A percentile compares a stretch with the other conserved stretches of the same genome.
Conservation (phyloP, 192 early-diverging fungal genomes). For the Coemansia brasiliensis region DNA sequence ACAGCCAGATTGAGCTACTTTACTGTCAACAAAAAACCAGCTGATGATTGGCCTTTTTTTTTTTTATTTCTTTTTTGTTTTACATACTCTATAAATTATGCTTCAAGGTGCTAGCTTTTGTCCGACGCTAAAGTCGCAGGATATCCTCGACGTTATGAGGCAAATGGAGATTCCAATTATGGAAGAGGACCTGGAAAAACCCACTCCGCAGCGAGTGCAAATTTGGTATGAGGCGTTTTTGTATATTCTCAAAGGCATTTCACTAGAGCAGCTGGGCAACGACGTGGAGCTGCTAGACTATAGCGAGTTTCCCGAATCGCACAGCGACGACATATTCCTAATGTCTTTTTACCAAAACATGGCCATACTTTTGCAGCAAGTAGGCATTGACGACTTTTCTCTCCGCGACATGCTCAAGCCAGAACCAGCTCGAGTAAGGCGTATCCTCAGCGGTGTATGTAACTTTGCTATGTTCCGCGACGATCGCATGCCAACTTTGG, state of each 20-base stretch:
- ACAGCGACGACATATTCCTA: slow-evolving; percentile 63
- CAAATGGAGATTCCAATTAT: slow-evolving; percentile 72
- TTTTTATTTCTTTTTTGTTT: slow-evolving; percentile 7
- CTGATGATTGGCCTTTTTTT: background rate
- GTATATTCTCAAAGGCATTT: slow-evolving; percentile 66
- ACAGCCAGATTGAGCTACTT: background rate
- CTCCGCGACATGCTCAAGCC: slow-evolving; percentile 81
- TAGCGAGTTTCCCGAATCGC: slow-evolving; percentile 59
- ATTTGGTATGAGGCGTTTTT: slow-evolving; percentile 72
- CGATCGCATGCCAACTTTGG: slow-evolving; percentile 65
- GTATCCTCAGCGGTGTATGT: slow-evolving; percentile 80
- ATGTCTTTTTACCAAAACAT: slow-evolving; percentile 68
- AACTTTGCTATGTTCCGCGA: slow-evolving; percentile 93
- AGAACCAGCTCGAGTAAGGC: slow-evolving; percentile 62
- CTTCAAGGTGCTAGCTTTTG: slow-evolving; percentile 56
- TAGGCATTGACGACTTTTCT: slow-evolving; percentile 75
- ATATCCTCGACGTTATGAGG: slow-evolving; percentile 74
- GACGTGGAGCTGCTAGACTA: slow-evolving; percentile 35
- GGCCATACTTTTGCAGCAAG: slow-evolving; percentile 65
- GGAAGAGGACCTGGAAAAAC: slow-evolving; percentile 73
- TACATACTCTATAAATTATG: slow-evolving; percentile 3
- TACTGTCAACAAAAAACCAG: background rate
- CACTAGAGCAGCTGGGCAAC: slow-evolving; percentile 55
- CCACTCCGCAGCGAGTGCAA: slow-evolving; percentile 66
- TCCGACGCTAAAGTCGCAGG: slow-evolving; percentile 69